Evolutionary conservation across 176 grass and related monocot genomes (phyloP).

Genomic region (Zoysia pacifica): DNA sequence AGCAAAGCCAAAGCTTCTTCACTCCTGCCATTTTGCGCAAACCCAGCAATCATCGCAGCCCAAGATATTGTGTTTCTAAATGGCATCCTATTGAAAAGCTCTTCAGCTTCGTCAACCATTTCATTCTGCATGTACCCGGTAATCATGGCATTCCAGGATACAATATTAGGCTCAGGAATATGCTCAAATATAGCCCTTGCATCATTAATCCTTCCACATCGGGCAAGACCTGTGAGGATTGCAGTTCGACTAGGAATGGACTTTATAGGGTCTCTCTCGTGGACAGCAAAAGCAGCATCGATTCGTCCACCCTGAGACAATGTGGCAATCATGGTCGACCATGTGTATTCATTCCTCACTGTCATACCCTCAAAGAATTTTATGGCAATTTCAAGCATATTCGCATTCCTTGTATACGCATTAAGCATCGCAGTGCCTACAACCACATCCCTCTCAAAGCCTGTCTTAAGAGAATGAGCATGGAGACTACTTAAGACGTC

Average conservation of each 20-base stretch:
- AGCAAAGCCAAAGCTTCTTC: constrained; percentile 64
- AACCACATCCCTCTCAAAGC: constrained; percentile 61
- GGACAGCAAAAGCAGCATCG: constrained; percentile 53
- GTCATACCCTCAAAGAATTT: constrained; percentile 64
- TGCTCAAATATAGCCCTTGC: constrained; percentile 70
- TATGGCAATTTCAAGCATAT: constrained; percentile 41
- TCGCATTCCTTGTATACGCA: constrained; percentile 52
- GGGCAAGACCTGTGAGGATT: constrained; percentile 66
- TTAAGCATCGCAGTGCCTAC: constrained; percentile 58
- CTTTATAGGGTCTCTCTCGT: constrained; percentile 58
- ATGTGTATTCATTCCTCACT: constrained; percentile 69
- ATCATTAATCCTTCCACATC: constrained; percentile 52
- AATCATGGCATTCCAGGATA: constrained; percentile 80
- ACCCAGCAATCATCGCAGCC: constrained; percentile 66
- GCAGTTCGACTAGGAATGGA: constrained; percentile 55
- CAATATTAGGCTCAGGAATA: constrained; percentile 57
- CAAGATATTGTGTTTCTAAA: constrained; percentile 59
- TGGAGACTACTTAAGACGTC: constrained; percentile 51
- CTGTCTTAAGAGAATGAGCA: constrained; percentile 49
- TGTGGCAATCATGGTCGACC: constrained; percentile 66
- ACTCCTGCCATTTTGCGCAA: constrained; percentile 66
- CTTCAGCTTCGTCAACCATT: constrained; percentile 65
- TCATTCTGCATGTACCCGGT: constrained; percentile 64
- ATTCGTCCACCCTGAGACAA: constrained; percentile 50
- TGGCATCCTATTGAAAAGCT: constrained; percentile 68